These are phyloP conservation scores for Ustilago crameri DNA, from an alignment of 1,284 basidiomycete species.

Conservation along the genomic window DNA sequence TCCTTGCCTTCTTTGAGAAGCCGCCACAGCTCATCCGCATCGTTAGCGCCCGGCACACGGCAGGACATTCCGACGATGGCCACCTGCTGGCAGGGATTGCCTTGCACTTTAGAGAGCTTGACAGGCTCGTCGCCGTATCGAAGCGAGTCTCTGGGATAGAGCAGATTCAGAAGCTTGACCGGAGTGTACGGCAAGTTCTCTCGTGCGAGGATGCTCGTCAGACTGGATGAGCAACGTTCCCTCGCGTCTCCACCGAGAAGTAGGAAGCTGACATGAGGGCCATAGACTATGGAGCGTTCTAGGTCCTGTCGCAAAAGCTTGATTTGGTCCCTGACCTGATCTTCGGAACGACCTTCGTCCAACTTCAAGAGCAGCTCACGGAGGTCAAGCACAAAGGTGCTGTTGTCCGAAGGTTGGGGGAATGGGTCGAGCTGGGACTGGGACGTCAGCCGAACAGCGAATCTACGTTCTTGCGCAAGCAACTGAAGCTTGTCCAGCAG, in stretches of 20 bases:
- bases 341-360: slow-evolving; percentile 20
- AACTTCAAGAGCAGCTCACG: not conserved
- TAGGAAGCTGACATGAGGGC: slow-evolving; percentile 10
- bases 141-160: slow-evolving; percentile 25
- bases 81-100: slow-evolving; percentile 41
- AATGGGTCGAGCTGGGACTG: not conserved
- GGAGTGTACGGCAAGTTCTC: slow-evolving; percentile 1
- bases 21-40: slow-evolving; percentile 45
- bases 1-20: slow-evolving; percentile 39
- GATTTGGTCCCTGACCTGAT: slow-evolving; percentile 11
- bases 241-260: slow-evolving; percentile 19
- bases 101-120: slow-evolving; percentile 37
- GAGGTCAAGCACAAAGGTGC: slow-evolving; percentile 3
- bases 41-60: slow-evolving; percentile 46
- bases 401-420: not conserved
- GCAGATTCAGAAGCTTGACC: slow-evolving; percentile 26
- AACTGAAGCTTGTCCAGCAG: slow-evolving; percentile 1
- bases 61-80: slow-evolving; percentile 55
- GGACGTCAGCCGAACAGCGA: slow-evolving; percentile 6
- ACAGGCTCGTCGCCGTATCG: slow-evolving; percentile 38
- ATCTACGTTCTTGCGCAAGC: slow-evolving; percentile 5
- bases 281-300: slow-evolving; percentile 15
- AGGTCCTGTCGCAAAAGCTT: slow-evolving; percentile 6
- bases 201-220: slow-evolving; percentile 1
- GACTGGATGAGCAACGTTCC: slow-evolving; percentile 9